phyloP scores from a whole-genome alignment of 768 basidiomycete genomes.

The Naganishia onofrii region DNA sequence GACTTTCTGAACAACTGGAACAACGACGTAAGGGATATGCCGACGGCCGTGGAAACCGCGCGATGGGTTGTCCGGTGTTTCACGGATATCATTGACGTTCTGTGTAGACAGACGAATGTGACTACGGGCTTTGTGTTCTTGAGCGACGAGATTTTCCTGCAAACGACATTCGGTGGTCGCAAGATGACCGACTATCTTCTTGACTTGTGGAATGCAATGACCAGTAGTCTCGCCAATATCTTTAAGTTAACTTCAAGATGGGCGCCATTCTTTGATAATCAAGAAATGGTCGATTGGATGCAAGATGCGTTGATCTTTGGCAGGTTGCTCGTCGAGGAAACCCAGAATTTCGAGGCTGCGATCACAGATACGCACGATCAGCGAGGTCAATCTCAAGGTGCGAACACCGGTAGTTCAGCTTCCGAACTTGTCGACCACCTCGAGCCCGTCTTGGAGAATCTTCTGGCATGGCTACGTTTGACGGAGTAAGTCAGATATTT shows the following conservation, averaged over 20 bases:
- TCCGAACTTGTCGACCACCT: slow-evolving; percentile 74
- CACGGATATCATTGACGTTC: slow-evolving; percentile 83
- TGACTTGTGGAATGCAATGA: slow-evolving; percentile 79
- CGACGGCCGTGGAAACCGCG: slow-evolving; percentile 68
- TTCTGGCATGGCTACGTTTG: slow-evolving; percentile 82
- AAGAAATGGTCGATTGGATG: slow-evolving; percentile 95
- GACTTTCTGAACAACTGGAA: slow-evolving; percentile 68
- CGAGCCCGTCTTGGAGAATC: slow-evolving; percentile 72
- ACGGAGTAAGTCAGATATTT: slow-evolving; percentile 46
- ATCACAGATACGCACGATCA: slow-evolving; percentile 53
- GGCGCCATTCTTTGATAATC: slow-evolving; percentile 73
- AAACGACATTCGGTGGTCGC: slow-evolving; percentile 35
- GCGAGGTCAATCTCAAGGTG: slow-evolving; percentile 33
- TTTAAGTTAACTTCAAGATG: slow-evolving; percentile 80
- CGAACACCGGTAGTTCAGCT: slow-evolving; percentile 53
- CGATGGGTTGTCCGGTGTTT: slow-evolving; percentile 87
- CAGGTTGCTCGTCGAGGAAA: slow-evolving; percentile 75
- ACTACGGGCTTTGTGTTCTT: slow-evolving; percentile 29
- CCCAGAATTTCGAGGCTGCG: slow-evolving; percentile 73
- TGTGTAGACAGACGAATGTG: slow-evolving; percentile 58
- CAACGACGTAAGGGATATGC: slow-evolving; percentile 62
- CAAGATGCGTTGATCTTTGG: slow-evolving; percentile 93
- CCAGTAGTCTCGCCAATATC: slow-evolving; percentile 72
- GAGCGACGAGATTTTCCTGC: slow-evolving; percentile 42
- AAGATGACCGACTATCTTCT: slow-evolving; percentile 61